Evolutionary conservation across 345 rosid genomes (phyloP), one percentile per base, ranked within the genome.

Genomic region (Schrenkiella parvula): DNA sequence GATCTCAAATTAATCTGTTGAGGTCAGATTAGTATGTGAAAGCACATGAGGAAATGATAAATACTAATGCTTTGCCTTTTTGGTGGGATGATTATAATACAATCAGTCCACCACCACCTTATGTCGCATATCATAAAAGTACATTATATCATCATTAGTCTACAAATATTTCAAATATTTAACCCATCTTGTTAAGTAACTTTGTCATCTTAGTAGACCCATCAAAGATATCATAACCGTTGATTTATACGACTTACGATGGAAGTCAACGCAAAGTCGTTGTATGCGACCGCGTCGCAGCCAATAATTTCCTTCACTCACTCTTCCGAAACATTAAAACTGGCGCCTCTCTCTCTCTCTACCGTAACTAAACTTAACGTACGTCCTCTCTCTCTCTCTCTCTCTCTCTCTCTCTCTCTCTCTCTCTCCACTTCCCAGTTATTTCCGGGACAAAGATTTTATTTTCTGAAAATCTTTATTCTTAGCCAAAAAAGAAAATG

Each of bases 321-420:
- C 9, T n/a, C 42, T 59, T 76, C 74, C 66, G 48, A 67, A 48
- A 37, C 73, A 57, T 19, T 2, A 54, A 35, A 71, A 78, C 50
- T 72, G 78, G 78, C 78, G 81, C 75, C 76, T 76, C 74, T 69
- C 64, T 38, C 56, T 57, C 42, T 21, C 18, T 15, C 21, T 44
- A n/a, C n/a, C n/a, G n/a, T n/a, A n/a, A n/a, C n/a, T n/a, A n/a
- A n/a, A n/a, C n/a, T n/a, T n/a, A n/a, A n/a, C n/a, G n/a, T n/a
- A n/a, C n/a, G n/a, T n/a, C n/a, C 56, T 57, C 42, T 21, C 18
- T 15, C 21, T 44, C 54, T 22, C 55, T 12, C 55, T 23, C 55
- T 23, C 77, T 73, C 68, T 64, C 54, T 46, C 52, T 72, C 43
- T 68, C 63, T 53, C 64, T 59, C 50, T 25, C 31, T 51, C 32